A percentile compares a stretch with the other conserved stretches of the same genome.
Conservation (phyloP, 257 asterid species). For the Nyctanthes arbortristis region DNA sequence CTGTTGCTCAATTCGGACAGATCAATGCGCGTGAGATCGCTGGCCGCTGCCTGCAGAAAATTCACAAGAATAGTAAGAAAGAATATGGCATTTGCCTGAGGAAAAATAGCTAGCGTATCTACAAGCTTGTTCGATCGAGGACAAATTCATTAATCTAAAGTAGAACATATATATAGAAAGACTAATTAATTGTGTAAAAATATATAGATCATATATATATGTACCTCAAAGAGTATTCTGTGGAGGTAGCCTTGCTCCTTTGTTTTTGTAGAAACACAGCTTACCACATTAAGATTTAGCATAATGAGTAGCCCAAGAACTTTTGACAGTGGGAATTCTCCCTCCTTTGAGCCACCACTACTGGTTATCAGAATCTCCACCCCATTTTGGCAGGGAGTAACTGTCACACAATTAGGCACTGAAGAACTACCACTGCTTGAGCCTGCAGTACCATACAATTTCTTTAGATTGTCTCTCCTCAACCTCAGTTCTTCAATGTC, state of each 20-base stretch:
- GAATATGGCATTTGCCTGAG: not conserved
- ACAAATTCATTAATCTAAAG: too few relatives aligned
- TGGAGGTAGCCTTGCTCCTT: slow-evolving; percentile 18
- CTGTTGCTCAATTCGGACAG: slow-evolving; percentile 19
- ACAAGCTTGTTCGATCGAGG: too few relatives aligned
- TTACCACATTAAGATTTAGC: slow-evolving; percentile 24
- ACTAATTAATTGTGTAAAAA: not conserved
- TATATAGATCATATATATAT: not conserved
- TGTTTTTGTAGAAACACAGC: slow-evolving; percentile 25
- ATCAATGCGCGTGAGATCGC: slow-evolving; percentile 26
- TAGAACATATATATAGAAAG: not conserved
- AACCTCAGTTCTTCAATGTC: slow-evolving; percentile 21
- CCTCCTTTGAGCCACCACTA: not conserved
- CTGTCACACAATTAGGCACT: slow-evolving; percentile 8
- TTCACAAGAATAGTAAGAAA: not conserved
- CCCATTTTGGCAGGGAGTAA: slow-evolving; percentile 24
- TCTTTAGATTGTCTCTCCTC: slow-evolving; percentile 18
- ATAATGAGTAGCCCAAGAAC: slow-evolving; percentile 29
- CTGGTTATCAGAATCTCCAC: slow-evolving; percentile 35
- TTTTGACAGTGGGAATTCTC: slow-evolving; percentile 31
- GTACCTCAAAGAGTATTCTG: slow-evolving; percentile 36
- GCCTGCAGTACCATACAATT: not conserved
- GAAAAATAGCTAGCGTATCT: too few relatives aligned
- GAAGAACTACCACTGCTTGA: not conserved
- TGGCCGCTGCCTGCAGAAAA: not conserved